Percentiles rank a stretch among this genome's conserved stretches.
These are phyloP conservation scores for Alloteropsis semialata DNA, from an alignment of 176 grass and related monocot species.

Conservation along the genomic window DNA sequence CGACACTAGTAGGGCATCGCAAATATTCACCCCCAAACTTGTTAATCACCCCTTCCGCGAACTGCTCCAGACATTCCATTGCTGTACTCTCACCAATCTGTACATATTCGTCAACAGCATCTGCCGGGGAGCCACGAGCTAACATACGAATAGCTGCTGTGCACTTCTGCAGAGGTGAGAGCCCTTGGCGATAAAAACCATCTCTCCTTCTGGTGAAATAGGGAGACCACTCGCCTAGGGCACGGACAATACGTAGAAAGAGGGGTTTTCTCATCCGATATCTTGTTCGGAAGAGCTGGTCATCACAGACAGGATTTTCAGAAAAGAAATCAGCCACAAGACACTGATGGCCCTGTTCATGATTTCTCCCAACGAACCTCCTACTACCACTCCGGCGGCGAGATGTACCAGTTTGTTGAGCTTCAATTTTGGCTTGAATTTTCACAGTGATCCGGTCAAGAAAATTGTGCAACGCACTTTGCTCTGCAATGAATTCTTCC, in stretches of 20 bases:
- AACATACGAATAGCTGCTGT: slow-evolving; percentile 35
- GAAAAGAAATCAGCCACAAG: slow-evolving; percentile 34
- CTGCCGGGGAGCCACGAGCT: slow-evolving; percentile 2
- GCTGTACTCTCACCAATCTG: slow-evolving; percentile 33
- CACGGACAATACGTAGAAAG: slow-evolving; percentile 30
- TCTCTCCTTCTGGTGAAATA: slow-evolving; percentile 39
- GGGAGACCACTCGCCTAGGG: slow-evolving; percentile 35
- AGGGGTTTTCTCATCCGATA: slow-evolving; percentile 36
- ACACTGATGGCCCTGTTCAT: slow-evolving; percentile 27
- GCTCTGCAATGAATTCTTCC: slow-evolving; percentile 26
- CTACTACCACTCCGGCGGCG: not conserved
- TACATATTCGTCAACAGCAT: slow-evolving; percentile 32
- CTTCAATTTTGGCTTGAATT: slow-evolving; percentile 38
- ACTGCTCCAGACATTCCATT: slow-evolving; percentile 33
- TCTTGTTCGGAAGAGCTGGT: slow-evolving; percentile 11
- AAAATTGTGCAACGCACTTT: slow-evolving; percentile 34
- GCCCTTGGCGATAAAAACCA: slow-evolving; percentile 13
- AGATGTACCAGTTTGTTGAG: slow-evolving; percentile 14
- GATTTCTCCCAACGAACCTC: slow-evolving; percentile 27
- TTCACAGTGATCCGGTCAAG: slow-evolving; percentile 23
- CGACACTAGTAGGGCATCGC: slow-evolving; percentile 6
- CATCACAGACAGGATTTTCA: slow-evolving; percentile 23
- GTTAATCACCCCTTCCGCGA: slow-evolving; percentile 32
- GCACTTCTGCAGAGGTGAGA: slow-evolving; percentile 47
- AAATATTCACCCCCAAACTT: slow-evolving; percentile 37